Base-by-base conservation (phyloP, 2,329 filamentous ascomycete species). In the Tolypocladium sp. region DNA sequence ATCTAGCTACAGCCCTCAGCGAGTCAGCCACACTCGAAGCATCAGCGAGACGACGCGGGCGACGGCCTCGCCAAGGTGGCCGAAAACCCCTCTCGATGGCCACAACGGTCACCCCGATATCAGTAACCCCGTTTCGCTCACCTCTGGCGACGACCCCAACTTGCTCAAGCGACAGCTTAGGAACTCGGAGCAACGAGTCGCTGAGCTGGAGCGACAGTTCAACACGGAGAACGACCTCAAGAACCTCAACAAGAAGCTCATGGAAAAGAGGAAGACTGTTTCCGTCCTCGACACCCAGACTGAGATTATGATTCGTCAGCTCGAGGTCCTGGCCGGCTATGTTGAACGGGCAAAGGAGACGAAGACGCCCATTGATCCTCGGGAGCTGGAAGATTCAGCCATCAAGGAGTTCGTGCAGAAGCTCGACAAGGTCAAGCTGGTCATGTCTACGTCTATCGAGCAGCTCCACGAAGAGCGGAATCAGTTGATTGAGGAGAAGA, bases 181-280 rank as follows among this genome's bases (percentile, higher is more conserved):
- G 59, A 89, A 86, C 63, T 91, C 89, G 10, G 91, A 96, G 66
- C 88, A 93, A 70, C 84, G 88, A 61, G 91, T 97, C 57, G 86
- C 90, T 2, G 92, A 97, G 73, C 83, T 99, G 57, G 89, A 93
- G 72, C 82, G 86, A n/a, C 88, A 91, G 64, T 90, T 91, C 67
- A 80, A 76, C 55, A 82, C 80, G 3, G 84, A 86, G 63, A 85
- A 85, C 65, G 83, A 85, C 60, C 72, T 87, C 30, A 89, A 89
- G 74, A 88, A 87, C 66, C 85, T 95, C 37, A 95, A 95, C 73
- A 92, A 89, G 66, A 93, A 92, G 70, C 78, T 97, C 30, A 82
- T 90, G 41, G 92, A 97, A 74, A 97, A 97, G 77, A 84, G 94
- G 60, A 96, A 95, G 68, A 97, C 94, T 0, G 94, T 99, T 71